A percentile compares a stretch with the other conserved stretches of the same genome.
These are phyloP conservation scores for Scleroderma bovista DNA, from an alignment of 768 basidiomycete genomes.

Conservation along the genomic window DNA sequence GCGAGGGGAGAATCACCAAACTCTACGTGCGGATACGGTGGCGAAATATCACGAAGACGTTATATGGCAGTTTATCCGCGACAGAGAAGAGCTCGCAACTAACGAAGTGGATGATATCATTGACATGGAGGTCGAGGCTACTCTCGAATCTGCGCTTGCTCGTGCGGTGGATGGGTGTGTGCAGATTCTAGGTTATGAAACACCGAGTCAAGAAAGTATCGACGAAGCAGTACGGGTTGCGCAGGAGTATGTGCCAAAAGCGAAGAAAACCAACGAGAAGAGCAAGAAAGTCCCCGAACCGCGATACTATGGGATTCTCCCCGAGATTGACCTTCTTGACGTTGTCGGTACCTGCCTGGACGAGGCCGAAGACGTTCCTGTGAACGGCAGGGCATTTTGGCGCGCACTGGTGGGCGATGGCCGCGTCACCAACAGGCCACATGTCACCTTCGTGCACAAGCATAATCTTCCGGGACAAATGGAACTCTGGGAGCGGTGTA, in stretches of 20 bases:
- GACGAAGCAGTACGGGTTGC: constrained; percentile 37
- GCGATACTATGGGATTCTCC: constrained; percentile 76
- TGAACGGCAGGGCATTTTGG: constrained; percentile 42
- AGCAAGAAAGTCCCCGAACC: constrained; percentile 25
- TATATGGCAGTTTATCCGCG: constrained; percentile 72
- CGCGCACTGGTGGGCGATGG: constrained; percentile 34
- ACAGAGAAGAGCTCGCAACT: constrained; percentile 54
- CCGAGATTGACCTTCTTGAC: constrained; percentile 59
- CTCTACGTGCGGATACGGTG: constrained; percentile 53
- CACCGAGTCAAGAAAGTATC: constrained; percentile 53
- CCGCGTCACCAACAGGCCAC: constrained; percentile 59
- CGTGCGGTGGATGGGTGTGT: constrained; percentile 57
- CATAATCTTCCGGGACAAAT: constrained; percentile 35
- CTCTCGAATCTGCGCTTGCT: constrained; percentile 48
- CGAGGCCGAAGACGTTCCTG: constrained; percentile 24
- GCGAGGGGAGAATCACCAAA: constrained; percentile 85
- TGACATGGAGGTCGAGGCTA: constrained; percentile 57
- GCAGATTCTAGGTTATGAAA: constrained; percentile 45
- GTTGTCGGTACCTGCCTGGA: constrained; percentile 42
- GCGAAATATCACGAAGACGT: constrained; percentile 67
- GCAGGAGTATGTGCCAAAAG: constrained; percentile 35
- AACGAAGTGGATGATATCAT: constrained; percentile 64
- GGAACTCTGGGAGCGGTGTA: constrained; percentile 40
- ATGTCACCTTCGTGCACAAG: constrained; percentile 82
- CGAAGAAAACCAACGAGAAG: constrained; percentile 29